Conservation (phyloP, 371 early-diverging fungal genomes). For the Racocetra persica region DNA sequence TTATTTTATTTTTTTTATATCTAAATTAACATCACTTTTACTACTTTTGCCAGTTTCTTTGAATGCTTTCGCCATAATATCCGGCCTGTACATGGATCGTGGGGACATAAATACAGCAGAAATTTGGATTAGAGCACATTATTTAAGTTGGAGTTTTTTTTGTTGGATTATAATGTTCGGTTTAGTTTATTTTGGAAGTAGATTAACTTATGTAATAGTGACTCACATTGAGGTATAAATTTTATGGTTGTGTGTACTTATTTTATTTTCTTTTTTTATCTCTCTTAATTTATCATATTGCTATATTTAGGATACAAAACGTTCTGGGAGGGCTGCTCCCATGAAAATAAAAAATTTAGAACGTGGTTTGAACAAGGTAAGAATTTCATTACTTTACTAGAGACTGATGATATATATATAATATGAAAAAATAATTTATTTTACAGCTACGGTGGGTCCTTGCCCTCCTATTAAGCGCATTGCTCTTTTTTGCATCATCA, state of each 20-base stretch:
- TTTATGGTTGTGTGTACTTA: too few species aligned
- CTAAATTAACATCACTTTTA: too few species aligned
- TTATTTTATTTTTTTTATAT: too few species aligned
- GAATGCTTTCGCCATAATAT: slow-evolving; percentile 12
- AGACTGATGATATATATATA: neutral
- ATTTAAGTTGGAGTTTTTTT: slow-evolving; percentile 24
- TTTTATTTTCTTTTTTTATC: too few species aligned
- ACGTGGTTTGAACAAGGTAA: slow-evolving; percentile 27
- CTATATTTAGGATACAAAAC: slow-evolving; percentile 23
- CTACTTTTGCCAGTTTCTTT: neutral
- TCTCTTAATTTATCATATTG: neutral
- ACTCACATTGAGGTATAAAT: slow-evolving; percentile 19
- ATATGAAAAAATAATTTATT: too few species aligned
- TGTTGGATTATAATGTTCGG: slow-evolving; percentile 5
- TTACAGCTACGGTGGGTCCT: neutral
- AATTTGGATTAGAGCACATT: neutral
- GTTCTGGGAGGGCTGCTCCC: neutral
- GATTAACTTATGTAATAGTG: slow-evolving; percentile 5
- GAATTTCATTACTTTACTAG: neutral
- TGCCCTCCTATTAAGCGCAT: neutral
- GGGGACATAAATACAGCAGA: neutral
- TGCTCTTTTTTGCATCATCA: slow-evolving; percentile 2
- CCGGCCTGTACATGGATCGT: neutral
- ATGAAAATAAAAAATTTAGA: neutral
- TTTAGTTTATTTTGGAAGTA: slow-evolving; percentile 19